Evolutionary conservation across 192 early-diverging fungal species (phyloP), one percentile per base, ranked within the genome.

Genomic region (Backusella macrospora): DNA sequence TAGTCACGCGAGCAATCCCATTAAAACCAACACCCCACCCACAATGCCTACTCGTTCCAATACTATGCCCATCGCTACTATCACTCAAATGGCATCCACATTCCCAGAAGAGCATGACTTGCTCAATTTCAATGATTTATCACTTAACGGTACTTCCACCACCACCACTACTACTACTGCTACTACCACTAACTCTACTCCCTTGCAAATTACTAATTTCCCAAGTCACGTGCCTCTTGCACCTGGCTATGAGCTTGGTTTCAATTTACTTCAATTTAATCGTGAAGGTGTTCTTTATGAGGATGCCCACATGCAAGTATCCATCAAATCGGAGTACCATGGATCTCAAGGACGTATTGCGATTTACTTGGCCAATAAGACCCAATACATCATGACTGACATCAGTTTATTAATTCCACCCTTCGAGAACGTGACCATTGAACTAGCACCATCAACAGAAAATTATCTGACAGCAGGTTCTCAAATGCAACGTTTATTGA

Each of bases 321-420:
- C 96, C 12, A 69, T 99, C 64, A 96, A 98, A 70, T 90, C 93
- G 1, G 97, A 99, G 74, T 99, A 96, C 78, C 95, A 98, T 77
- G 89, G 89, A 16, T 88, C 94, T 10, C 83, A 93, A 8, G 98
- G 97, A 9, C 89, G 96, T 14, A 70, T 99, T 21, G 97, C 94
- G 63, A 73, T 99, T 29, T 99, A 95, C 72, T 87, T 94, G 65
- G 92, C 93, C 38, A 99, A 99, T 86, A 95, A 95, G 74, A 88
- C 93, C 0, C 86, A 88, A 4, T 82, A 82, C 9, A 83, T 90
- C 15, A 86, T 98, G 70, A 88, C 84, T 9, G 82, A 86, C 1
- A 84, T 94, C 21, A 73, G 79, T 10, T 88, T 90, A 3, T 73
- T 86, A 9, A 80, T 90, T 63, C 83, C 90, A 34, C 71, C 80